These are phyloP conservation scores for Cryphonectria naterciae DNA, from an alignment of 2,329 filamentous ascomycete genomes.

Conservation along the genomic window DNA sequence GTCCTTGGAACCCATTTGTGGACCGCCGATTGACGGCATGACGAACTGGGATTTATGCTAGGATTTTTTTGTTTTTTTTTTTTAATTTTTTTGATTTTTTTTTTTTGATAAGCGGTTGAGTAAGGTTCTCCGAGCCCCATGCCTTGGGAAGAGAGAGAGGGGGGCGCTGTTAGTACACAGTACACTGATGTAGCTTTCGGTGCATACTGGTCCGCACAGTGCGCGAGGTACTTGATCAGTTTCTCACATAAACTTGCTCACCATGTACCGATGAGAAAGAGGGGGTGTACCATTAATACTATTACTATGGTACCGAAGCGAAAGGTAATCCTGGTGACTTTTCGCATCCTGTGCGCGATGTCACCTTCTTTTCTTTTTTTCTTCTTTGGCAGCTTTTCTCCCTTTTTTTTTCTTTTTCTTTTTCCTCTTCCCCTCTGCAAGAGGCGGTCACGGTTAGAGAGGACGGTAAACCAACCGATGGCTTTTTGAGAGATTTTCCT, in stretches of 20 bases:
- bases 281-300: too few species aligned
- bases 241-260: neutral
- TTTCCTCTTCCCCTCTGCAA: neutral
- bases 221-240: neutral
- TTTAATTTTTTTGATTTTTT: neutral
- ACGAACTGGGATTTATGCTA: neutral
- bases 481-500: neutral
- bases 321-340: neutral
- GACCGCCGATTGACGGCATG: slow-evolving; percentile 9
- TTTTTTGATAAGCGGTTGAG: neutral
- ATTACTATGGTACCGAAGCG: neutral
- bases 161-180: neutral
- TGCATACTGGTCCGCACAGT: neutral
- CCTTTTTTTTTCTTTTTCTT: neutral
- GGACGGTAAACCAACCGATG: neutral
- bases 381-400: neutral
- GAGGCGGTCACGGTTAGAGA: neutral
- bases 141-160: neutral
- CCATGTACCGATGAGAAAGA: neutral
- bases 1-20: slow-evolving; percentile 1
- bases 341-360: neutral
- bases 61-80: neutral
- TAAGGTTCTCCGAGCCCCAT: neutral
- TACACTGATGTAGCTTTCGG: neutral
- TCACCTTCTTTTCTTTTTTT: neutral